Percentiles rank a stretch among this genome's conserved stretches.
phyloP scores from a whole-genome alignment of 495 filamentous ascomycete species.

The Podospora pseudopauciseta region DNA sequence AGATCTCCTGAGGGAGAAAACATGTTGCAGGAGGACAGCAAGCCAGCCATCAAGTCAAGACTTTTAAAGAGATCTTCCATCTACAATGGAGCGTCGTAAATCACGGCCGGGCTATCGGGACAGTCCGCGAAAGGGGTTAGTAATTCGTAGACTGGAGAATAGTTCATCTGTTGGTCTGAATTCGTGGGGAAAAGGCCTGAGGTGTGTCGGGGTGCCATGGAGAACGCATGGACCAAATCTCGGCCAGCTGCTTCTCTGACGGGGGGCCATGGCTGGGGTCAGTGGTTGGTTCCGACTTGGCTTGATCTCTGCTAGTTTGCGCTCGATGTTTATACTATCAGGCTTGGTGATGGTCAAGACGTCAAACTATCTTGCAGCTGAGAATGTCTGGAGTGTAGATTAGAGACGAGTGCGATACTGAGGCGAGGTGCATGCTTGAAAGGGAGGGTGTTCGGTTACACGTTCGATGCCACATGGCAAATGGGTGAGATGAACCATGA shows the following conservation, averaged over 20 bases:
- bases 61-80: neutral
- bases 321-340: neutral
- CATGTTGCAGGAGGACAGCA: neutral
- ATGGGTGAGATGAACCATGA: neutral
- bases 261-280: neutral
- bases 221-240: neutral
- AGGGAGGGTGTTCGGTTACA: neutral
- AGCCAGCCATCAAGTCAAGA: neutral
- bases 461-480: neutral
- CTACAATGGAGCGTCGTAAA: neutral
- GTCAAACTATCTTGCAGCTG: too few species aligned
- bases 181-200: neutral
- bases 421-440: neutral
- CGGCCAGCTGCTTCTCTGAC: neutral
- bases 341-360: too few species aligned
- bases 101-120: neutral
- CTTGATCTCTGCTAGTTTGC: neutral
- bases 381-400: too few species aligned
- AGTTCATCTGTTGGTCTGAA: neutral
- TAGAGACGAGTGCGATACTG: too few species aligned
- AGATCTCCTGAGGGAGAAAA: constrained; percentile 5
- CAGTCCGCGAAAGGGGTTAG: neutral
- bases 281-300: neutral
- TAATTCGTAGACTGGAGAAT: neutral
- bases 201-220: neutral